These are phyloP conservation scores for Halophytophthora batemanensis DNA, from an alignment of 352 stramenopile genomes.

Conservation along the genomic window DNA sequence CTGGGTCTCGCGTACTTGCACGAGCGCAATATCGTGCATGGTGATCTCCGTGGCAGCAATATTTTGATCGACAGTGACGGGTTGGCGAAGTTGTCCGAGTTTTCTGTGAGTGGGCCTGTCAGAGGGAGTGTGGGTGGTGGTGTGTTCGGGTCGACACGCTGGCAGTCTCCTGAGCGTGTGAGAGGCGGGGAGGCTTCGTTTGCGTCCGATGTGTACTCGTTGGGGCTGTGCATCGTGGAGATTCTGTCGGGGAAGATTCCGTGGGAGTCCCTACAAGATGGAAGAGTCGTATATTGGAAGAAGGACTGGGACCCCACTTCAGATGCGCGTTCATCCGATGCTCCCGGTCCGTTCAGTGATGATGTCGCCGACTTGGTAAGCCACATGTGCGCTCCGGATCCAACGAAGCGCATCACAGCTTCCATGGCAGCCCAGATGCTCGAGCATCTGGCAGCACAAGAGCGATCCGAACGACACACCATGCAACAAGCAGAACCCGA, in stretches of 20 bases:
- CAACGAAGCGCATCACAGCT: slow-evolving; percentile 1
- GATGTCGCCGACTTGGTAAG: neutral
- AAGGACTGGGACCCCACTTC: neutral
- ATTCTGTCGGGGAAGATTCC: slow-evolving; percentile 1
- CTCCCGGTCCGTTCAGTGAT: neutral
- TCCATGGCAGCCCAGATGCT: slow-evolving; percentile 2
- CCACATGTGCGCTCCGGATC: slow-evolving; percentile 4
- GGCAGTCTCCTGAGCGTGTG: slow-evolving; percentile 6
- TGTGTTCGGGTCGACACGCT: neutral
- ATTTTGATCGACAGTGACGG: slow-evolving; percentile 11
- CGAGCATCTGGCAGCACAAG: neutral
- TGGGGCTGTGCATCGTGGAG: slow-evolving; percentile 18
- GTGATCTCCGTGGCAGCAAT: slow-evolving; percentile 6
- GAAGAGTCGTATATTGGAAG: neutral
- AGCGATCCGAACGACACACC: neutral
- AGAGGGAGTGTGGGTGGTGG: too few relatives aligned
- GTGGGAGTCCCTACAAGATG: neutral
- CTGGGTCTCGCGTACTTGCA: slow-evolving; percentile 14
- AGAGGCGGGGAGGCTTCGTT: neutral
- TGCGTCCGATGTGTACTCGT: slow-evolving; percentile 11
- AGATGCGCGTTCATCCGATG: neutral
- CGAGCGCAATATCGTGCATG: slow-evolving; percentile 5
- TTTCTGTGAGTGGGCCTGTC: slow-evolving; percentile 2
- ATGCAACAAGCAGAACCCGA: too few relatives aligned
- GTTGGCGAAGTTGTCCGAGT: slow-evolving; percentile 6